These are phyloP conservation scores for Exophiala sp. DNA, from an alignment of 2,329 filamentous ascomycete species.

Conservation along the genomic window DNA sequence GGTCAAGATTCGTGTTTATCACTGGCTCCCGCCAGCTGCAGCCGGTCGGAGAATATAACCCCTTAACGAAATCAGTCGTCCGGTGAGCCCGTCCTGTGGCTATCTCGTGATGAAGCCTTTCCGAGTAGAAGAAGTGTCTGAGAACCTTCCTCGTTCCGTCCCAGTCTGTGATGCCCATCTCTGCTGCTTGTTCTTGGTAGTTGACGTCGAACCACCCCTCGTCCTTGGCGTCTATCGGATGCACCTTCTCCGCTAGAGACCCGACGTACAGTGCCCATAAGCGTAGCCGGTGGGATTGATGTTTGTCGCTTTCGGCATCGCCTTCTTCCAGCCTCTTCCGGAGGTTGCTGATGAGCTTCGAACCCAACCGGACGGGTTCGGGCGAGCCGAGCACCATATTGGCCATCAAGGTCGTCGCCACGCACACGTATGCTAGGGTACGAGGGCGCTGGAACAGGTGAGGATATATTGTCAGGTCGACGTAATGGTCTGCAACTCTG, in stretches of 20 bases:
- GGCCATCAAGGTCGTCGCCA: conserved; percentile 20
- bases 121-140: conserved; percentile 24
- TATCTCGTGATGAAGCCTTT: conserved; percentile 22
- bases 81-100: conserved; percentile 15
- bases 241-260: conserved; percentile 22
- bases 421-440: conserved; percentile 20
- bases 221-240: conserved; percentile 11
- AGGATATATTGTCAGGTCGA: conserved; percentile 25
- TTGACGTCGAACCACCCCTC: conserved; percentile 19
- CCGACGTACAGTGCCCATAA: conserved; percentile 27
- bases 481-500: conserved; percentile 24
- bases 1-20: conserved; percentile 6
- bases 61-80: conserved; percentile 19
- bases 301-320: conserved; percentile 9
- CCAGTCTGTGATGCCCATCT: conserved; percentile 12
- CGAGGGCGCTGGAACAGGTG: conserved; percentile 22
- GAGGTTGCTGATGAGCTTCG: conserved; percentile 21
- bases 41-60: conserved; percentile 24
- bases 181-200: conserved; percentile 7
- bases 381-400: conserved; percentile 25
- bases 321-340: conserved; percentile 17
- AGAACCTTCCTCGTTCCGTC: conserved; percentile 22
- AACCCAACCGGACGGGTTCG: conserved; percentile 26
- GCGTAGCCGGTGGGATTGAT: conserved; percentile 13
- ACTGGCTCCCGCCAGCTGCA: conserved; percentile 26